Base-by-base conservation (phyloP, 495 filamentous ascomycete species). In the Xylona heveae region DNA sequence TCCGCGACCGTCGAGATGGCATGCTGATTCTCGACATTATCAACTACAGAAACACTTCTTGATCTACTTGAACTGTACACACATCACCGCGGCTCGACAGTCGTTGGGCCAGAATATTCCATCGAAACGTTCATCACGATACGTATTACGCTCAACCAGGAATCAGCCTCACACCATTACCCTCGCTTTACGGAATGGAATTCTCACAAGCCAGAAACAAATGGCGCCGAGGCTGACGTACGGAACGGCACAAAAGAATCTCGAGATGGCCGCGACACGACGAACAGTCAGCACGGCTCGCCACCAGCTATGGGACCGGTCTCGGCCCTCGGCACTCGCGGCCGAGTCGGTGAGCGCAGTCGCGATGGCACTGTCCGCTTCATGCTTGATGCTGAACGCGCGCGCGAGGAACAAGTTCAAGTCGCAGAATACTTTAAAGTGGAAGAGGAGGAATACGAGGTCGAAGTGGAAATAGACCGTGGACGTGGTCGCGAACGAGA, bases 61-160 rank as follows among this genome's bases (percentile, higher is more conserved):
- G 84, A 94, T 45, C 53, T 91, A 1, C 59, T 92, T 10, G 84
- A 94, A 47, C 62, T 92, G 5, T 94, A 91, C 49, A 79, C 68
- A 8, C 78, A 91, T 47, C 74, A 85, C 43, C 65, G 69, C 32
- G 53, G 64, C 30, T 55, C 58, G 23, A 92, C 83, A 26, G 62
- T 70, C 24, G 61, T 92, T 23, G 85, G 85, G 8, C 57, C 63
- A 20, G 48, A 61, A 13, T 75, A 75, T 45, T 62, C 74, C 28
- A 53, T 82, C 10, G 69, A 88, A 28, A 62, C 60, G 20, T 82
- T 91, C 47, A 73, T 94, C 38, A 66, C 66, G 34, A 69, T 84
- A 37, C 80, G 84, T 40, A 92, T 94, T 33, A 63, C 66, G 3
- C 59, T 93, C 37, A 95, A 95, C 51, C 68, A 79, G 39, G 67